Percentiles rank a stretch among this genome's conserved stretches.
Evolutionary conservation across 768 basidiomycete species (phyloP).

Genomic region (Mycena venus): DNA sequence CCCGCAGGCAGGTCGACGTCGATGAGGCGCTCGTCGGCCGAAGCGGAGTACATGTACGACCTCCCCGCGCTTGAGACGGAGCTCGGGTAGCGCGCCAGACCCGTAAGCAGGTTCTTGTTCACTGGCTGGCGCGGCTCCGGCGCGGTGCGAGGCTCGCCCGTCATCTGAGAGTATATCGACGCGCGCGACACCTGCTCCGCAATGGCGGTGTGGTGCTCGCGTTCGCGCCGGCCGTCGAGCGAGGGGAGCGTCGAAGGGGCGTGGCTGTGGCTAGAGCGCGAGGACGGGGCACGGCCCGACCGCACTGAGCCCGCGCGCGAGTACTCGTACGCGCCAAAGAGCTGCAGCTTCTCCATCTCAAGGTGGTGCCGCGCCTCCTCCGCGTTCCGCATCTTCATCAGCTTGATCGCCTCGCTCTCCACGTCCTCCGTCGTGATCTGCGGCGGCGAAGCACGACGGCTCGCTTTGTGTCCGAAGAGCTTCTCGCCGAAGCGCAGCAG

Average conservation of each 20-base stretch:
- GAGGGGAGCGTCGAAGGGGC: conserved; percentile 60
- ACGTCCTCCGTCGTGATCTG: conserved; percentile 37
- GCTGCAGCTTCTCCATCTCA: conserved; percentile 66
- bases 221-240: conserved; percentile 43
- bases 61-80: conserved; percentile 57
- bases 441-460: conserved; percentile 27
- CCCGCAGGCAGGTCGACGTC: conserved; percentile 37
- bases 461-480: conserved; percentile 64
- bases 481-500: conserved; percentile 69
- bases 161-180: conserved; percentile 79
- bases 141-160: conserved; percentile 69
- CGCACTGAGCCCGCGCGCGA: conserved; percentile 53
- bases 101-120: conserved; percentile 48
- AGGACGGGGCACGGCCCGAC: conserved; percentile 47
- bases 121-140: conserved; percentile 85
- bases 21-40: conserved; percentile 43
- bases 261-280: conserved; percentile 40
- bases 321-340: conserved; percentile 61
- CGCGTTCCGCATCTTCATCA: conserved; percentile 63
- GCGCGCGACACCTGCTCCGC: conserved; percentile 50
- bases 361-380: conserved; percentile 64
- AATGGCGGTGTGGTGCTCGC: conserved; percentile 36
- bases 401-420: conserved; percentile 60
- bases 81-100: conserved; percentile 40
- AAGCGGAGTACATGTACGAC: conserved; percentile 61